Conservation (phyloP, 1,284 basidiomycete genomes). For the Cryptococcus wingfieldii region DNA sequence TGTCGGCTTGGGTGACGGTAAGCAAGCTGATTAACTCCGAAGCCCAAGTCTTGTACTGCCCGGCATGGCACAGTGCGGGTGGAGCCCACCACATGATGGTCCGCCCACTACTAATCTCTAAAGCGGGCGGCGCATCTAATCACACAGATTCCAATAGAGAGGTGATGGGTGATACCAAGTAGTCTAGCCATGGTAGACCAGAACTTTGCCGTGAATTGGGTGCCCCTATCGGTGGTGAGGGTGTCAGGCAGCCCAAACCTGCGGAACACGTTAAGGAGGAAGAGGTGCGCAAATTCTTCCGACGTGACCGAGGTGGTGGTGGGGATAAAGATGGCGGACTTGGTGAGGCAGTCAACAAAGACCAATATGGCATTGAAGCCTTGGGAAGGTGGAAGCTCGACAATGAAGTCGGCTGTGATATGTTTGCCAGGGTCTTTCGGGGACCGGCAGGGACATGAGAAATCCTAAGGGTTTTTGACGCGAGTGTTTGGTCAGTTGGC, state of each 20-base stretch:
- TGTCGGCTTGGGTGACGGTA: too few relatives aligned
- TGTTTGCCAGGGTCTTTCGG: constrained; percentile 45
- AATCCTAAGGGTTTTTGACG: constrained; percentile 37
- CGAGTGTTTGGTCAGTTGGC: constrained; percentile 46
- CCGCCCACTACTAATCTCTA: too few relatives aligned
- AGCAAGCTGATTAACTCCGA: too few relatives aligned
- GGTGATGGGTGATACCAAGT: too few relatives aligned
- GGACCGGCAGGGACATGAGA: constrained; percentile 47
- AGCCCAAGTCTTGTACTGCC: too few relatives aligned
- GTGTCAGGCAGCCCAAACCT: constrained; percentile 36
- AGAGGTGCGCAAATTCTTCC: constrained; percentile 14
- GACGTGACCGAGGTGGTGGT: constrained; percentile 15
- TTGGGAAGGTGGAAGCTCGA: not conserved
- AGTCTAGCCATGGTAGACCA: too few relatives aligned
- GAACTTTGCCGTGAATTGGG: too few relatives aligned
- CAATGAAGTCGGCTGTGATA: not conserved
- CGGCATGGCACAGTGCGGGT: too few relatives aligned
- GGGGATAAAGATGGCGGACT: constrained; percentile 49
- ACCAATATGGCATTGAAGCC: not conserved
- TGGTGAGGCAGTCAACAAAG: constrained; percentile 24
- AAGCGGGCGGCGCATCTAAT: too few relatives aligned
- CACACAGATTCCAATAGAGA: too few relatives aligned
- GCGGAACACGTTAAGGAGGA: constrained; percentile 15
- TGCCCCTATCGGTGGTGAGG: constrained; percentile 3
- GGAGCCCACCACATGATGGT: too few relatives aligned